Percentiles rank a stretch among this genome's conserved stretches.
Evolutionary conservation across 805 yeast genomes (phyloP).

Genomic region (Kuraishia cidri): DNA sequence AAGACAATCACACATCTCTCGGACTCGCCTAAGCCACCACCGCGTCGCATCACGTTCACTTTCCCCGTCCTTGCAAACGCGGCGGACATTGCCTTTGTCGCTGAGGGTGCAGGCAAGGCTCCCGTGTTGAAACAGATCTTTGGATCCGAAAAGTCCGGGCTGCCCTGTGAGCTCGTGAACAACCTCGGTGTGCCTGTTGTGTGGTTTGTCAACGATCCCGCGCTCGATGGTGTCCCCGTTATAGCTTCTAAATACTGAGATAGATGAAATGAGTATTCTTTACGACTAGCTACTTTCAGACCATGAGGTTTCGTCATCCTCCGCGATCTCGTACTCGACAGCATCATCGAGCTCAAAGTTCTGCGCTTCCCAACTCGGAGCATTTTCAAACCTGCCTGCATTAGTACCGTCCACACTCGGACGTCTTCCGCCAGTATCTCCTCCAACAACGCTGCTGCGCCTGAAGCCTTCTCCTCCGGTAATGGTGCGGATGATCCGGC

Average conservation of each 20-base stretch:
- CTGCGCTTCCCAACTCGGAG: conserved; percentile 8
- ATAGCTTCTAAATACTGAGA: conserved; percentile 7
- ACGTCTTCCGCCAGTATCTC: too few relatives aligned
- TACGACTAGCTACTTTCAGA: too few relatives aligned
- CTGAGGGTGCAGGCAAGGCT: conserved; percentile 84
- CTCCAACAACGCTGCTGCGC: not conserved
- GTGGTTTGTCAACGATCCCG: conserved; percentile 85
- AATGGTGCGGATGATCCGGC: conserved; percentile 44
- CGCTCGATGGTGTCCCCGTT: conserved; percentile 50
- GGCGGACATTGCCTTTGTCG: conserved; percentile 62
- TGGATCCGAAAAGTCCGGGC: conserved; percentile 29
- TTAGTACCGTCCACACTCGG: too few relatives aligned
- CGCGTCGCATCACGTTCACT: conserved; percentile 85
- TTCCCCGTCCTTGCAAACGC: conserved; percentile 61
- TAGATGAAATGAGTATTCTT: conserved; percentile 9
- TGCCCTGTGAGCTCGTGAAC: conserved; percentile 76
- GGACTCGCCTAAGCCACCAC: conserved; percentile 92
- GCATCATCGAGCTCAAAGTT: conserved; percentile 9
- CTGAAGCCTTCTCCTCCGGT: conserved; percentile 32
- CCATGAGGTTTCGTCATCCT: too few relatives aligned
- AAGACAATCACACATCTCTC: conserved; percentile 53
- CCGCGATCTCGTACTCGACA: conserved; percentile 13
- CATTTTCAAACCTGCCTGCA: conserved; percentile 3
- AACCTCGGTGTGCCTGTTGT: conserved; percentile 44
- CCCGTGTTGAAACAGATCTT: conserved; percentile 65